phyloP scores from a whole-genome alignment of 2,329 filamentous ascomycete genomes.

The Fusarium falciforme region DNA sequence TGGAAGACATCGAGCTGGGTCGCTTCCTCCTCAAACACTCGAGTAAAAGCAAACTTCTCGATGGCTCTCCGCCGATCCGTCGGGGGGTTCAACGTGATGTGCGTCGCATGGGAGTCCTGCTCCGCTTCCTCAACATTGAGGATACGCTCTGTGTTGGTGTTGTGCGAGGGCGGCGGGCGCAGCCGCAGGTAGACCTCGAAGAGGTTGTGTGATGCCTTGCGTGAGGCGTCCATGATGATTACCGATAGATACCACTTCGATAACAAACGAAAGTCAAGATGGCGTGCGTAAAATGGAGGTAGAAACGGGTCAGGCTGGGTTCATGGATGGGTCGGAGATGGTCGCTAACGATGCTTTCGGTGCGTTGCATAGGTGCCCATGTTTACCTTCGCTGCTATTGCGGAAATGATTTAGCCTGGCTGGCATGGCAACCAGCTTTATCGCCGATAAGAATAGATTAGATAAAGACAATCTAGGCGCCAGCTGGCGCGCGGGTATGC shows the following conservation, averaged over 20 bases:
- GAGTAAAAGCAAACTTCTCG: conserved; percentile 94
- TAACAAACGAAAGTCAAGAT: conserved; percentile 10
- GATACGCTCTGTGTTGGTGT: conserved; percentile 71
- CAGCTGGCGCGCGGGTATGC: conserved; percentile 21
- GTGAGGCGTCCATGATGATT: conserved; percentile 53
- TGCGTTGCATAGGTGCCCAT: conserved; percentile 11
- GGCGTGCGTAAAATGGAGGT: conserved; percentile 15
- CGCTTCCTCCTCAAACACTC: conserved; percentile 89
- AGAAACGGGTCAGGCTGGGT: conserved; percentile 32
- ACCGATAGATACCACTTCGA: conserved; percentile 11
- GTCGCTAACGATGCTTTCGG: conserved; percentile 13
- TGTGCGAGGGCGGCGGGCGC: conserved; percentile 71
- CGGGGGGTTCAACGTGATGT: conserved; percentile 83
- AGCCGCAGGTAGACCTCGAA: conserved; percentile 94
- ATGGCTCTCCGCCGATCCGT: conserved; percentile 88
- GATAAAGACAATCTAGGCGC: background rate
- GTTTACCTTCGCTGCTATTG: conserved; percentile 19
- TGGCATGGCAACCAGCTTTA: conserved; percentile 37
- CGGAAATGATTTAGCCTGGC: conserved; percentile 5
- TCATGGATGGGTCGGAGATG: conserved; percentile 36
- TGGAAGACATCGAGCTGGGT: conserved; percentile 89
- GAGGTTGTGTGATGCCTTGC: conserved; percentile 63
- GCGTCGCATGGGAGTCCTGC: conserved; percentile 63
- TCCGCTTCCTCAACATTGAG: conserved; percentile 77
- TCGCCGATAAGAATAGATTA: conserved; percentile 17